These are phyloP conservation scores for Calonectria montana DNA, from an alignment of 2,329 filamentous ascomycete genomes.

Conservation along the genomic window DNA sequence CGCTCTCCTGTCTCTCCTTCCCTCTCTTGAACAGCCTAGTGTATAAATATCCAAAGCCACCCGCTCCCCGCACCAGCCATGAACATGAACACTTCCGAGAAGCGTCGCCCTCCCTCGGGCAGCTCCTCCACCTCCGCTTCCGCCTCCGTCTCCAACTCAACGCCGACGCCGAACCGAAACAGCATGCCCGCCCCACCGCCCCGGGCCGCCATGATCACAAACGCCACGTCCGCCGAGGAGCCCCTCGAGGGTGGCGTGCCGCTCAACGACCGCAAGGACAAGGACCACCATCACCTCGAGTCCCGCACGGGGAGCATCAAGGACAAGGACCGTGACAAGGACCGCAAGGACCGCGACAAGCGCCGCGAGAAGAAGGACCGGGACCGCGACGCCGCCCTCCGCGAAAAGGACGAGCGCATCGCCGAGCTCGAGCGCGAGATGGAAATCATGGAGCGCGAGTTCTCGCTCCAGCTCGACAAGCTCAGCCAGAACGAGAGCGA, in stretches of 20 bases:
- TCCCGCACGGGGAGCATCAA: slow-evolving; percentile 49
- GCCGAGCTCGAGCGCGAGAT: slow-evolving; percentile 64
- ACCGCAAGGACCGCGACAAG: slow-evolving; percentile 35
- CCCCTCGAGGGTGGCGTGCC: slow-evolving; percentile 41
- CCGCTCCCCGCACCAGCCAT: background rate
- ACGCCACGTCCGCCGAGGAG: slow-evolving; percentile 39
- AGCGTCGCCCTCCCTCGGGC: slow-evolving; percentile 53
- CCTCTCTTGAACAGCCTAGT: background rate
- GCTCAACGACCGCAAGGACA: slow-evolving; percentile 40
- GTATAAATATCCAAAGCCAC: background rate
- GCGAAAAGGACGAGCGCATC: slow-evolving; percentile 65
- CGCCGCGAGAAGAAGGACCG: slow-evolving; percentile 40
- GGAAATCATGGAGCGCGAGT: slow-evolving; percentile 63
- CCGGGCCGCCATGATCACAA: slow-evolving; percentile 43
- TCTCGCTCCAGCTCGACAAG: slow-evolving; percentile 63
- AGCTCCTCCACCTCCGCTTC: slow-evolving; percentile 36
- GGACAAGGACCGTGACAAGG: slow-evolving; percentile 44
- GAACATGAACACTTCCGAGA: slow-evolving; percentile 57
- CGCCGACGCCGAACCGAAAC: slow-evolving; percentile 33
- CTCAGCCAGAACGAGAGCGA: slow-evolving; percentile 66
- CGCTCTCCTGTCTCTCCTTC: background rate
- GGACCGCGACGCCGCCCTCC: slow-evolving; percentile 46
- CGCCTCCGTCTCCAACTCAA: slow-evolving; percentile 43
- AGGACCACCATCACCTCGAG: slow-evolving; percentile 31
- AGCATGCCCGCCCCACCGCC: slow-evolving; percentile 46